These are phyloP conservation scores for Cytidiella melzeri DNA, from an alignment of 768 basidiomycete genomes.

Conservation along the genomic window DNA sequence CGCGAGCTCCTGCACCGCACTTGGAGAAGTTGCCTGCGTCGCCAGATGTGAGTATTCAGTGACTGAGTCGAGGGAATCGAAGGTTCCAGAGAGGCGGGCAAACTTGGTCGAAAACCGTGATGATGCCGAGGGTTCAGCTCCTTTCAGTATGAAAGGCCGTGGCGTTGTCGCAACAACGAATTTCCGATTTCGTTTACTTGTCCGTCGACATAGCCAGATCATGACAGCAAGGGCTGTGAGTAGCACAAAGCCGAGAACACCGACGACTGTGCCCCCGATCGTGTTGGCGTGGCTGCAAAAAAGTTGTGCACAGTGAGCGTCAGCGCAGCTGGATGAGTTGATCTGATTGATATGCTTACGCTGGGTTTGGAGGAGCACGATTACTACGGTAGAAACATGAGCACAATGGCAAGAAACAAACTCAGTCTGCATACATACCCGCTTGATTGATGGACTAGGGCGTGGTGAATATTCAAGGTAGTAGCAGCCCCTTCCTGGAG, in stretches of 20 bases:
- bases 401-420: background rate
- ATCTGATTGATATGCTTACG: no score
- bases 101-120: background rate
- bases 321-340: no score
- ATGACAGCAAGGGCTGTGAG: background rate
- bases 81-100: background rate
- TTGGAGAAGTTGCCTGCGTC: background rate
- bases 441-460: background rate
- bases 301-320: no score
- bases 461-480: conserved; percentile 3
- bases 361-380: background rate
- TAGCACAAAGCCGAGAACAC: background rate
- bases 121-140: background rate
- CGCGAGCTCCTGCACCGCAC: no score
- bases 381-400: background rate
- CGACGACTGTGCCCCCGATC: background rate
- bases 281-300: background rate
- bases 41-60: background rate
- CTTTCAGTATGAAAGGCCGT: background rate
- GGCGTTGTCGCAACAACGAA: background rate
- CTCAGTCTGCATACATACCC: background rate
- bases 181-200: background rate
- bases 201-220: background rate
- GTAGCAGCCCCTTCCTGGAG: background rate
- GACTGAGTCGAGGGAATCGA: background rate